A percentile compares a stretch with the other conserved stretches of the same genome.
Conservation (phyloP, 768 basidiomycete species). For the Hortiboletus campestris region DNA sequence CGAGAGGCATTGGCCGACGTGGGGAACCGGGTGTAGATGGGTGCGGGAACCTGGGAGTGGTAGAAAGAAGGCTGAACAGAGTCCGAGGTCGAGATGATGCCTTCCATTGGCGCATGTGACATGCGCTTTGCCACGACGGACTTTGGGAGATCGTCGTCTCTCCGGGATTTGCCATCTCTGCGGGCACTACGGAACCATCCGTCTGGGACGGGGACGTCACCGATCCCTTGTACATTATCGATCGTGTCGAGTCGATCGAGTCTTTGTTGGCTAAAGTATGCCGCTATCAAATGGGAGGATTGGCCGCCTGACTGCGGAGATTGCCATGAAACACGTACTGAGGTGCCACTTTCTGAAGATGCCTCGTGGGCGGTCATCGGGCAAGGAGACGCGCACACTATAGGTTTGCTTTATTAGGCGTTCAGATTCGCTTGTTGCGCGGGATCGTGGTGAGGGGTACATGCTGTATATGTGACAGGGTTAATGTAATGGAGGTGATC, state of each 20-base stretch:
- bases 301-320: conserved; percentile 24
- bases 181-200: conserved; percentile 81
- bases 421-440: conserved; percentile 38
- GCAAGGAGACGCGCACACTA: conserved; percentile 48
- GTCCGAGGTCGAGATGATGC: conserved; percentile 19
- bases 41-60: conserved; percentile 20
- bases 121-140: conserved; percentile 43
- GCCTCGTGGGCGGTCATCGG: conserved; percentile 41
- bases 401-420: conserved; percentile 56
- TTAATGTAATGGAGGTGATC: conserved; percentile 14
- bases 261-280: conserved; percentile 80
- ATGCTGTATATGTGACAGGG: conserved; percentile 27
- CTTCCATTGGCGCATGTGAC: conserved; percentile 34
- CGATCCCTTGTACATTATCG: conserved; percentile 65
- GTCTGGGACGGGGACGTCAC: conserved; percentile 66
- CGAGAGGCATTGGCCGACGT: conserved; percentile 30
- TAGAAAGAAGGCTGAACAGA: conserved; percentile 22
- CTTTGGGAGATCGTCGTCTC: conserved; percentile 43
- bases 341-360: conserved; percentile 52
- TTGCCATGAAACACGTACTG: conserved; percentile 40
- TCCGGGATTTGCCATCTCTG: conserved; percentile 51
- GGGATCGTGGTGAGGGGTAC: conserved; percentile 41
- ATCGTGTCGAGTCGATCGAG: conserved; percentile 70
- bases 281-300: conserved; percentile 46
- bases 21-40: conserved; percentile 33